Evolutionary conservation across 306 rosid species (phyloP), one percentile per base, ranked within the genome.

Genomic region (Vicia villosa): DNA sequence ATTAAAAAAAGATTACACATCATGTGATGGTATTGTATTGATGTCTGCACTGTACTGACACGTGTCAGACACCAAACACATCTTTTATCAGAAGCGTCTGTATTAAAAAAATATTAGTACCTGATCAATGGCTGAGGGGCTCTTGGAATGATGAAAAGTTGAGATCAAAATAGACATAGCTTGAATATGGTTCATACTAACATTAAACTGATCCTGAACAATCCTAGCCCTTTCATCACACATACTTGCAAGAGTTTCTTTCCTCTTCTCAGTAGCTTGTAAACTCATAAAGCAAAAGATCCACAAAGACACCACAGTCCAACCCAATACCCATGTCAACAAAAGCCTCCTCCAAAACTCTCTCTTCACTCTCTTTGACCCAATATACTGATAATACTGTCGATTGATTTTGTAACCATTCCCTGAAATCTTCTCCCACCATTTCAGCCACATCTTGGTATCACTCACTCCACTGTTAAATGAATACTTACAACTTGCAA

Each of bases 201-300:
- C 96, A 82, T 94, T 94, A 68, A 94, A 88, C 84, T 94, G 98
- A 63, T 94, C 98, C 86, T 94, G 98, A 60, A 94, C 73, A 96
- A 94, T 90, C 74, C 98, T 87, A 22, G 96, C 94, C 70, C 98
- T 86, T 79, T 94, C 98, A 74, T 94, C 98, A 81, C 98, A 90
- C 98, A 94, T 86, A 58, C 96, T 94, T 1, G 86, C 86, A 47
- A 94, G 84, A 59, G 86, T 87, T 65, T 90, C 97, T 70, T 87
- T 94, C 79, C 98, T 88, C 94, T 88, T 94, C 78, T 83, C 97
- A 50, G 73, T 80, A 28, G 84, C 97, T 47, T 88, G 83, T 4
- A 81, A 81, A 77, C 80, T 85, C 95, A 90, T 79, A 63, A 55
- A 81, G 63, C 72, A 77, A 43, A 88, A 77, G 92, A 81, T 87